A percentile compares a stretch with the other conserved stretches of the same genome.
Conservation (phyloP, 352 stramenopile genomes). For the Aphanomyces euteiches region DNA sequence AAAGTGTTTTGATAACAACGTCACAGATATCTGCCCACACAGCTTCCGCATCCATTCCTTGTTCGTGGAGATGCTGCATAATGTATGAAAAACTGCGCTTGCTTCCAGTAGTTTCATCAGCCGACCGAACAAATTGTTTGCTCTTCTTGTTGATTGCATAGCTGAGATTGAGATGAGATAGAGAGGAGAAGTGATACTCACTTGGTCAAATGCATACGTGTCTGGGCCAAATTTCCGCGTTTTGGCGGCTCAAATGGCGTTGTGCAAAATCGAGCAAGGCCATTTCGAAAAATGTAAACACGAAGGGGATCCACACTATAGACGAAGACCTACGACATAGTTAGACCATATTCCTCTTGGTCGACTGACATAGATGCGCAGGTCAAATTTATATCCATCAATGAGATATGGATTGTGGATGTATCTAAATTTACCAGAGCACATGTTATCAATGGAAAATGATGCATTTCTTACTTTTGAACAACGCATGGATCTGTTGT, state of each 20-base stretch:
- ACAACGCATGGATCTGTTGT: slow-evolving; percentile 43
- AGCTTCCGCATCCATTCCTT: slow-evolving; percentile 31
- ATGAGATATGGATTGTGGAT: slow-evolving; percentile 90
- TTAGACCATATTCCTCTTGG: slow-evolving; percentile 37
- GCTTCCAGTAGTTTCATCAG: slow-evolving; percentile 36
- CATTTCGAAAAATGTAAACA: slow-evolving; percentile 84
- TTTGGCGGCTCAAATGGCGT: slow-evolving; percentile 43
- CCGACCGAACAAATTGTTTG: slow-evolving; percentile 38
- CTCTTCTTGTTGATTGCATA: slow-evolving; percentile 51
- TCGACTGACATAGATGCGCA: slow-evolving; percentile 83
- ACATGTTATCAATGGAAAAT: not conserved
- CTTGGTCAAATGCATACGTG: slow-evolving; percentile 53
- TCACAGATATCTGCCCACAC: slow-evolving; percentile 43
- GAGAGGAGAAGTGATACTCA: slow-evolving; percentile 13
- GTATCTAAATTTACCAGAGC: slow-evolving; percentile 71
- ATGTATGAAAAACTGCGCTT: slow-evolving; percentile 42
- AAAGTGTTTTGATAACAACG: slow-evolving; percentile 47
- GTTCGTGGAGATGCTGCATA: slow-evolving; percentile 36
- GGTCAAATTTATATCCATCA: slow-evolving; percentile 92
- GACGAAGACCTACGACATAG: slow-evolving; percentile 35
- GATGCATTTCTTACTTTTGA: slow-evolving; percentile 32
- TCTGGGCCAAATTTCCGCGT: slow-evolving; percentile 40
- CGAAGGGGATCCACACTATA: slow-evolving; percentile 56
- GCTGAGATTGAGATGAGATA: slow-evolving; percentile 25
- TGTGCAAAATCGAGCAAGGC: slow-evolving; percentile 79